These are phyloP conservation scores for Microdochium nivale DNA, from an alignment of 2,329 filamentous ascomycete species.

Conservation along the genomic window DNA sequence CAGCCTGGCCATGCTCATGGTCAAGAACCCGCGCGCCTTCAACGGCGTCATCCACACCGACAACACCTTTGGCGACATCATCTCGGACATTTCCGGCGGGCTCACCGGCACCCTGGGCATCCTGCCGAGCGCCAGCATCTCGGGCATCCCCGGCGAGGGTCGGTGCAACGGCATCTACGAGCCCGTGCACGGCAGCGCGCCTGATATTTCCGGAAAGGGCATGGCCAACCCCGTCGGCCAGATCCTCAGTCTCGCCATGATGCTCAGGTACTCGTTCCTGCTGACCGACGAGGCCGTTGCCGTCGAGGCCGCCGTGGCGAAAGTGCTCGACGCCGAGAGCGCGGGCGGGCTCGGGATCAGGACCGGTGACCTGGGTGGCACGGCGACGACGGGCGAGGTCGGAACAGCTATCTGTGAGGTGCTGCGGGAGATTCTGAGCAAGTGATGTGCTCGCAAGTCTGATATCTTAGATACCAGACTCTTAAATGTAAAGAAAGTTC, in stretches of 20 bases:
- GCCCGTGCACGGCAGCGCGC: slow-evolving; percentile 66
- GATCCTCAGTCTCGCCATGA: slow-evolving; percentile 64
- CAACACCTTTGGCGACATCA: slow-evolving; percentile 39
- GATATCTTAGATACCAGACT: no score
- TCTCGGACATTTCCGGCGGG: slow-evolving; percentile 35
- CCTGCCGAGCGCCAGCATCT: slow-evolving; percentile 34
- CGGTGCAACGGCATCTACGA: slow-evolving; percentile 65
- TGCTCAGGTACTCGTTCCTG: slow-evolving; percentile 64
- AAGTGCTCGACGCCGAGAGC: slow-evolving; percentile 43
- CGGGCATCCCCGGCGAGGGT: slow-evolving; percentile 28
- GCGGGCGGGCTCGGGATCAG: slow-evolving; percentile 37
- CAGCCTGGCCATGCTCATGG: slow-evolving; percentile 38
- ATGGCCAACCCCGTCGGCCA: slow-evolving; percentile 67
- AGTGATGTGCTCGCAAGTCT: not conserved
- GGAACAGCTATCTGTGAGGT: slow-evolving; percentile 45
- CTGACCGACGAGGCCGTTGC: slow-evolving; percentile 51
- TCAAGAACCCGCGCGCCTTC: slow-evolving; percentile 34
- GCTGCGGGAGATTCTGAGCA: not conserved
- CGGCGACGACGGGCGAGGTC: slow-evolving; percentile 53
- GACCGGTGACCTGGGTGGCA: slow-evolving; percentile 59
- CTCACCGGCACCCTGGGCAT: slow-evolving; percentile 35
- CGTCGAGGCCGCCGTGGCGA: slow-evolving; percentile 56
- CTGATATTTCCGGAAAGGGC: slow-evolving; percentile 65
- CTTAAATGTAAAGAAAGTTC: no score
- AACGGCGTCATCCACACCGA: slow-evolving; percentile 39